Evolutionary conservation across 2,329 filamentous ascomycete genomes (phyloP).

Genomic region (Chalaropsis thielavioides): DNA sequence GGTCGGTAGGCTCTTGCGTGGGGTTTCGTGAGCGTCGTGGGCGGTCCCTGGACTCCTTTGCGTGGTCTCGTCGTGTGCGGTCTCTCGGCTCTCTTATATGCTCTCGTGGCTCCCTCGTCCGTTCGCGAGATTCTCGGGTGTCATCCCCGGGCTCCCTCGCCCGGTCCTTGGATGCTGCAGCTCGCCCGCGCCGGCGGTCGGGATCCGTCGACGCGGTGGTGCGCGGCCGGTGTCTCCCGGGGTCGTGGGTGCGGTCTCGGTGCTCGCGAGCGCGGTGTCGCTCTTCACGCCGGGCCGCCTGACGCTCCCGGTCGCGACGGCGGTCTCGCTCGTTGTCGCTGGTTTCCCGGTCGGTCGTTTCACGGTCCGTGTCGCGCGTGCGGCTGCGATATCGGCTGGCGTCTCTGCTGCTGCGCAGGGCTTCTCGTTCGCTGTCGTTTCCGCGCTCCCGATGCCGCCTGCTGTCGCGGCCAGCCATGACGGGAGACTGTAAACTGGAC

Average conservation of each 20-base stretch:
- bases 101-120: background rate
- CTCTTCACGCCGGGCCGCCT: slow-evolving; percentile 3
- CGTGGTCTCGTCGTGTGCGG: background rate
- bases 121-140: background rate
- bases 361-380: slow-evolving; percentile 1
- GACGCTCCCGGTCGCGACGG: slow-evolving; percentile 8
- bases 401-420: slow-evolving; percentile 7
- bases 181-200: background rate
- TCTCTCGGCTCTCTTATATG: background rate
- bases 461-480: slow-evolving; percentile 4
- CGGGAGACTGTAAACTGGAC: no score
- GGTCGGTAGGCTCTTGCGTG: background rate
- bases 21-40: background rate
- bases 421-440: slow-evolving; percentile 15
- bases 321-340: slow-evolving; percentile 4
- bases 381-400: slow-evolving; percentile 9
- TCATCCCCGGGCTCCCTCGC: background rate
- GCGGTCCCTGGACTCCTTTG: background rate
- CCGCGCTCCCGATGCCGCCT: slow-evolving; percentile 16
- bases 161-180: background rate
- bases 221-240: background rate
- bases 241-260: background rate
- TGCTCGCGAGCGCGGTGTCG: slow-evolving; percentile 1
- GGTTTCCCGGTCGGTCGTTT: background rate
- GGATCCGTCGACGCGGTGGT: background rate